These are phyloP conservation scores for Beauveria scarabaeidicola DNA, from an alignment of 2,329 filamentous ascomycete genomes.

Conservation along the genomic window DNA sequence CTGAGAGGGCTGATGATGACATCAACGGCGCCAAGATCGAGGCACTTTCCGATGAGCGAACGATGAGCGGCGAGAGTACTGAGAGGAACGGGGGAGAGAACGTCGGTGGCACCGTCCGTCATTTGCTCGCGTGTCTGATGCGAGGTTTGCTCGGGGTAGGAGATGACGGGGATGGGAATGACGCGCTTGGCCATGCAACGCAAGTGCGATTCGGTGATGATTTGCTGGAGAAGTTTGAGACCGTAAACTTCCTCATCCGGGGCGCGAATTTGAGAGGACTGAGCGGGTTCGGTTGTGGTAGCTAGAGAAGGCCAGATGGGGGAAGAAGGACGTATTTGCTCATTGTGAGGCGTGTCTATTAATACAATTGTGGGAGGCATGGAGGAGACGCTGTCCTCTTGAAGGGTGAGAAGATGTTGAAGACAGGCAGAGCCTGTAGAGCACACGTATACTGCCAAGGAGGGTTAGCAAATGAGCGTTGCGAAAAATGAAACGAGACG, in stretches of 20 bases:
- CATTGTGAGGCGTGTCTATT: conserved; percentile 47
- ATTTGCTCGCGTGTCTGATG: conserved; percentile 23
- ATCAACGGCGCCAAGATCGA: conserved; percentile 81
- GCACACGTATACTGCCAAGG: conserved; percentile 43
- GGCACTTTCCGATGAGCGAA: conserved; percentile 55
- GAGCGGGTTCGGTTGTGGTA: conserved; percentile 30
- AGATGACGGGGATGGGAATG: conserved; percentile 47
- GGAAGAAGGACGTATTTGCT: conserved; percentile 24
- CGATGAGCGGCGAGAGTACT: conserved; percentile 24
- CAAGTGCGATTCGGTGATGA: conserved; percentile 49
- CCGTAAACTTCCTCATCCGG: conserved; percentile 46
- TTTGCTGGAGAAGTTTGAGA: conserved; percentile 44
- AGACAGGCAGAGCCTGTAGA: conserved; percentile 45
- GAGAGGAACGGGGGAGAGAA: conserved; percentile 12
- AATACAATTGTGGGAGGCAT: conserved; percentile 49
- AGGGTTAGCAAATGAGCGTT: conserved; percentile 13
- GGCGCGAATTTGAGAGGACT: conserved; percentile 32
- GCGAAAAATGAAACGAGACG: not conserved
- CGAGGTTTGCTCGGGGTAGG: conserved; percentile 25
- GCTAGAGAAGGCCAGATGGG: conserved; percentile 20
- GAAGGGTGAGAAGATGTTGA: conserved; percentile 42
- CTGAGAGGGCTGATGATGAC: conserved; percentile 75
- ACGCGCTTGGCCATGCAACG: conserved; percentile 48
- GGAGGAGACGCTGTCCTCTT: conserved; percentile 43
- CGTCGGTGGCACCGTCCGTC: conserved; percentile 32